Evolutionary conservation across 768 basidiomycete genomes (phyloP).

Genomic region (Leccinum rimulosum): DNA sequence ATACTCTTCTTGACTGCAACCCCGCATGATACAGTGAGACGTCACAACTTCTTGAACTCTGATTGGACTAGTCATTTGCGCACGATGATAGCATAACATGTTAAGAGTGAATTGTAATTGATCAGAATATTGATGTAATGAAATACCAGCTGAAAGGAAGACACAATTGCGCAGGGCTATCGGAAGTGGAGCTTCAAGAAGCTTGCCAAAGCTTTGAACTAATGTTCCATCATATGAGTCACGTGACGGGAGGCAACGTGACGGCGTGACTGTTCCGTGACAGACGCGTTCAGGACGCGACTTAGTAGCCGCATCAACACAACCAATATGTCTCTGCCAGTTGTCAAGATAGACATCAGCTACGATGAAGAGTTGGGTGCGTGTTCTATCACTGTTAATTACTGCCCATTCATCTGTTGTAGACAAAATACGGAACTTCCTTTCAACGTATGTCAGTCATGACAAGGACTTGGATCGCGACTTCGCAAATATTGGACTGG

Average conservation of each 20-base stretch:
- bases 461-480: slow-evolving; percentile 65
- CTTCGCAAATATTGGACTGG: slow-evolving; percentile 70
- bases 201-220: no score
- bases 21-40: not conserved
- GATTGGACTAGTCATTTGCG: not conserved
- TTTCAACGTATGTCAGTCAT: slow-evolving; percentile 63
- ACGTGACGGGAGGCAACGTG: slow-evolving; percentile 16
- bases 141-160: not conserved
- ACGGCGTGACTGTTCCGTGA: slow-evolving; percentile 24
- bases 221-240: not conserved
- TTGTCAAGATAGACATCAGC: slow-evolving; percentile 55
- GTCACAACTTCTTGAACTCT: not conserved
- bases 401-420: slow-evolving; percentile 7
- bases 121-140: not conserved
- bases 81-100: not conserved
- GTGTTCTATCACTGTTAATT: not conserved
- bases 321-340: slow-evolving; percentile 57
- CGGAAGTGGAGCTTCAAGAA: no score
- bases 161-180: no score
- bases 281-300: slow-evolving; percentile 28
- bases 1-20: slow-evolving; percentile 23
- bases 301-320: slow-evolving; percentile 5
- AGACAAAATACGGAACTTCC: slow-evolving; percentile 71
- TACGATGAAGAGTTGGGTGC: slow-evolving; percentile 75
- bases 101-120: not conserved